Percentiles rank a stretch among this genome's conserved stretches.
Evolutionary conservation across 768 basidiomycete genomes (phyloP).

Genomic region (Boletus eberwhitei): DNA sequence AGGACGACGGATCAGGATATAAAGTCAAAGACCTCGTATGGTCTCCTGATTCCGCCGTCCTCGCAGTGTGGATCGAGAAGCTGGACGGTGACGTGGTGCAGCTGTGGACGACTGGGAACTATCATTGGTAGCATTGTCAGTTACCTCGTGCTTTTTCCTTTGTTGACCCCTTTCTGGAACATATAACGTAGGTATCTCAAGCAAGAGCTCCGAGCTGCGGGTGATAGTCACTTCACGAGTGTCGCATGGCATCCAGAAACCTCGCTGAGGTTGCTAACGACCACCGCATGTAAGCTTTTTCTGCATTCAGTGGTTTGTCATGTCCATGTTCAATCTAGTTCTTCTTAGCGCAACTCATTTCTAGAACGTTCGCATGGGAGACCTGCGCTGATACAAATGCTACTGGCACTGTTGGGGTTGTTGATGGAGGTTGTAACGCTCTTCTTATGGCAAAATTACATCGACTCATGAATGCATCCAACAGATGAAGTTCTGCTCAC

Average conservation of each 20-base stretch:
- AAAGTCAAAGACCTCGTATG: slow-evolving; percentile 74
- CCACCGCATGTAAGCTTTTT: slow-evolving; percentile 56
- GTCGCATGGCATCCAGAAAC: slow-evolving; percentile 88
- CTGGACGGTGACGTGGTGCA: slow-evolving; percentile 78
- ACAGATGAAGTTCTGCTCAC: slow-evolving; percentile 78
- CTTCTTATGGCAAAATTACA: neutral
- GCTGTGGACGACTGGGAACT: slow-evolving; percentile 92
- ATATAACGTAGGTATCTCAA: slow-evolving; percentile 74
- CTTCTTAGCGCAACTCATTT: slow-evolving; percentile 49
- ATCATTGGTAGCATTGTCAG: slow-evolving; percentile 67
- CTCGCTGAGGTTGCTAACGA: slow-evolving; percentile 58
- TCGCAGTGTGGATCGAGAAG: slow-evolving; percentile 81
- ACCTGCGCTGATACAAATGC: slow-evolving; percentile 72
- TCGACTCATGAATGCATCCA: neutral
- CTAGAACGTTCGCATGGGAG: slow-evolving; percentile 73
- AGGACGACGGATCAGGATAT: slow-evolving; percentile 55
- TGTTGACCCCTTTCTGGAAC: slow-evolving; percentile 4
- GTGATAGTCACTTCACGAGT: slow-evolving; percentile 59
- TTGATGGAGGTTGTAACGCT: slow-evolving; percentile 75
- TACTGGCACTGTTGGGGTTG: slow-evolving; percentile 82
- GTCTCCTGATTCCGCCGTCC: slow-evolving; percentile 84
- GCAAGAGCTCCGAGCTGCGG: slow-evolving; percentile 68
- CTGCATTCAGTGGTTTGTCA: neutral
- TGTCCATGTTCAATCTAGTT: neutral
- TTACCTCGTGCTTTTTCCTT: neutral